These are phyloP conservation scores for Hemisphaericaspora lyxosophila DNA, from an alignment of 1,139 yeast genomes.

Conservation along the genomic window DNA sequence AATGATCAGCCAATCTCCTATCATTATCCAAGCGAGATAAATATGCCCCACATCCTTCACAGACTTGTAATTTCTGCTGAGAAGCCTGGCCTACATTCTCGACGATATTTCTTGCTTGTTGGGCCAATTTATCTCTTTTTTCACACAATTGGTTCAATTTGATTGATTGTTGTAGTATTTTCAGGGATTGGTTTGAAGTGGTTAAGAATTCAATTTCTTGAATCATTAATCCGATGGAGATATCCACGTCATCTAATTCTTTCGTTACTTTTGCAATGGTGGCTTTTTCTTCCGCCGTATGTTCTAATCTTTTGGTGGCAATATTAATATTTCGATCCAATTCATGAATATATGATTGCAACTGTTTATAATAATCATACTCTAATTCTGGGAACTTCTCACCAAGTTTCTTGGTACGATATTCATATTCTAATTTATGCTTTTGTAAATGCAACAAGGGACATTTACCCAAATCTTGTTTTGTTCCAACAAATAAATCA, in stretches of 20 bases:
- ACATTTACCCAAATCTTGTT: conserved; percentile 81
- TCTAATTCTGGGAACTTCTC: conserved; percentile 68
- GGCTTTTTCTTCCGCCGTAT: conserved; percentile 74
- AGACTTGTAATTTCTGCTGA: conserved; percentile 87
- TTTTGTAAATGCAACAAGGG: conserved; percentile 76
- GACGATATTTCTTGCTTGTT: conserved; percentile 56
- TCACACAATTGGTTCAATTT: conserved; percentile 44
- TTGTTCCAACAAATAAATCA: conserved; percentile 79
- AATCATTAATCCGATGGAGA: conserved; percentile 63
- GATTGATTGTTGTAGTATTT: conserved; percentile 50
- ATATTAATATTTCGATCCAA: conserved; percentile 65
- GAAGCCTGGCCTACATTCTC: conserved; percentile 84
- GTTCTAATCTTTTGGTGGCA: conserved; percentile 69
- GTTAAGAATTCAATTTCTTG: conserved; percentile 67
- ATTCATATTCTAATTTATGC: conserved; percentile 69
- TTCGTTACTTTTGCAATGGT: conserved; percentile 61
- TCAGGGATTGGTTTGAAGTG: conserved; percentile 49
- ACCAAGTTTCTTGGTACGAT: conserved; percentile 52
- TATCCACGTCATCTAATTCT: conserved; percentile 67
- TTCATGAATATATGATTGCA: conserved; percentile 59
- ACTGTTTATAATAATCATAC: conserved; percentile 58
- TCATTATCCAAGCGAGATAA: conserved; percentile 86
- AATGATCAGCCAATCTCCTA: conserved; percentile 87
- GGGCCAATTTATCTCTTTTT: conserved; percentile 50
- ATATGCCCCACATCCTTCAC: conserved; percentile 90